Conservation (phyloP, 2,329 filamentous ascomycete genomes). For the Dactylellina leptospora region DNA sequence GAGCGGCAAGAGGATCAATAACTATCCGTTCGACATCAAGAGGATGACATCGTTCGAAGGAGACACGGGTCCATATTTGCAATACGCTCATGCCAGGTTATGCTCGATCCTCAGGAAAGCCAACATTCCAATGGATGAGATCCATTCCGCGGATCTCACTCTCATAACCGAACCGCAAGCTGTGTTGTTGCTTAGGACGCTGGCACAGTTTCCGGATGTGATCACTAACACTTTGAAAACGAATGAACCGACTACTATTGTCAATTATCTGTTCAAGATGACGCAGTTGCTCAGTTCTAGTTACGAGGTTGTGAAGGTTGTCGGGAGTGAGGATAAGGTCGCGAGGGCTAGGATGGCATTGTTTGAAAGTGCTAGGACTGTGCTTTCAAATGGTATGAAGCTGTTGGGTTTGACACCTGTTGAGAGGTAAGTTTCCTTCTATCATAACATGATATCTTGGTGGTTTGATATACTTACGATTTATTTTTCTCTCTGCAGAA, state of each 20-base stretch:
- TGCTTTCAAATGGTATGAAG: slow-evolving; percentile 83
- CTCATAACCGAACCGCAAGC: slow-evolving; percentile 78
- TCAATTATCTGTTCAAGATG: slow-evolving; percentile 85
- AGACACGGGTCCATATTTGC: slow-evolving; percentile 84
- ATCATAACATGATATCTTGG: too few species aligned
- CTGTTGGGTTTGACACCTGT: slow-evolving; percentile 81
- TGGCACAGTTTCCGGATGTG: slow-evolving; percentile 87
- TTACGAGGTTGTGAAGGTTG: slow-evolving; percentile 82
- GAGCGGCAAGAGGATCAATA: slow-evolving; percentile 81
- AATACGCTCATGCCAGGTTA: slow-evolving; percentile 81
- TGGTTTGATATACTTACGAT: too few species aligned
- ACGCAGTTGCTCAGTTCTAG: slow-evolving; percentile 80
- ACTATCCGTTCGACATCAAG: slow-evolving; percentile 79
- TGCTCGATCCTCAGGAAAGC: slow-evolving; percentile 70
- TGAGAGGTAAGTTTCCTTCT: slow-evolving; percentile 62
- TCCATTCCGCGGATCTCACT: slow-evolving; percentile 71
- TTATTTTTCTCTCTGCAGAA: slow-evolving; percentile 18
- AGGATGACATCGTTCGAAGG: slow-evolving; percentile 85
- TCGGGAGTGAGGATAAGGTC: slow-evolving; percentile 77
- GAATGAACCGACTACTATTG: slow-evolving; percentile 74
- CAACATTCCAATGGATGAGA: slow-evolving; percentile 66
- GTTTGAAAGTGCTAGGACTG: slow-evolving; percentile 78
- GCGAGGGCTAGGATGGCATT: slow-evolving; percentile 78
- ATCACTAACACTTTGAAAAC: slow-evolving; percentile 85
- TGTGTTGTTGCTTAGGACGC: slow-evolving; percentile 74